Evolutionary conservation across 805 yeast genomes (phyloP).

Genomic region (Priceomyces carsonii): DNA sequence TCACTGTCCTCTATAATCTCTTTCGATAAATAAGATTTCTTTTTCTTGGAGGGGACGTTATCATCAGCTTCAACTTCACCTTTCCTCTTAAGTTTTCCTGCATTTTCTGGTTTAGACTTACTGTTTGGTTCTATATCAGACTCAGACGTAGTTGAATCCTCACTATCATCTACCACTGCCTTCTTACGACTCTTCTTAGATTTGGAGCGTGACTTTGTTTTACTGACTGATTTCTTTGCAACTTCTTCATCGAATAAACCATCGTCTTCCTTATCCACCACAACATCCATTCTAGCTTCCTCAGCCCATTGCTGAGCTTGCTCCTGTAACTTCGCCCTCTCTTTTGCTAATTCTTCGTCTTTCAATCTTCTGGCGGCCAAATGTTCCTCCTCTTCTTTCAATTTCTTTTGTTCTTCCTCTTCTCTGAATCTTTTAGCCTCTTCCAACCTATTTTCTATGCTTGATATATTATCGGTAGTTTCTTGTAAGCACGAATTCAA

Average conservation of each 20-base stretch:
- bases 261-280: slow-evolving; percentile 39
- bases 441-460: slow-evolving; percentile 59
- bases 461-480: slow-evolving; percentile 65
- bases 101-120: slow-evolving; percentile 21
- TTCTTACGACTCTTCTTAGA: slow-evolving; percentile 26
- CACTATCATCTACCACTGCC: slow-evolving; percentile 34
- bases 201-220: slow-evolving; percentile 29
- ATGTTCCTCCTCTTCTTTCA: slow-evolving; percentile 40
- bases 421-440: slow-evolving; percentile 71
- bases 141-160: slow-evolving; percentile 25
- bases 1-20: slow-evolving; percentile 49
- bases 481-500: slow-evolving; percentile 69
- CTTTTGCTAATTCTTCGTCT: slow-evolving; percentile 47
- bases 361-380: slow-evolving; percentile 44
- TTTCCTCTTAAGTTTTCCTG: slow-evolving; percentile 1
- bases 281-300: slow-evolving; percentile 37
- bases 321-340: slow-evolving; percentile 49
- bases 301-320: slow-evolving; percentile 53
- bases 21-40: slow-evolving; percentile 26
- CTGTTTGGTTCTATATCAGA: slow-evolving; percentile 19
- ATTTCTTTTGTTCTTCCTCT: slow-evolving; percentile 47
- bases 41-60: slow-evolving; percentile 19
- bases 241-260: slow-evolving; percentile 39
- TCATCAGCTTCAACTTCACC: slow-evolving; percentile 10
- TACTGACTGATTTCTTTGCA: slow-evolving; percentile 41